Conservation (phyloP, 352 stramenopile species). For the Phytophthora capsici region DNA sequence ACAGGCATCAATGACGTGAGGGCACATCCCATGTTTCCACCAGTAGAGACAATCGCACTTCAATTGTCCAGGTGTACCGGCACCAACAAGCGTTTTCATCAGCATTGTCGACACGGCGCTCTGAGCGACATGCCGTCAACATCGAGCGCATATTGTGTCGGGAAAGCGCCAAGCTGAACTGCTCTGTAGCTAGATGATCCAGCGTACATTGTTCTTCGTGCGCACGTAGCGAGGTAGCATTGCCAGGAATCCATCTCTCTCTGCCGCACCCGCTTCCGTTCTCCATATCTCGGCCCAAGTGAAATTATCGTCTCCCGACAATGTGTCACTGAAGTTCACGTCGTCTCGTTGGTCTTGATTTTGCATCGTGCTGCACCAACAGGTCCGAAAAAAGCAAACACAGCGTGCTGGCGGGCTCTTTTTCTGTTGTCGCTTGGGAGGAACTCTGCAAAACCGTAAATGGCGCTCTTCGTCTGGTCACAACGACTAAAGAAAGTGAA, state of each 20-base stretch:
- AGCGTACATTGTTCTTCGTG: not conserved
- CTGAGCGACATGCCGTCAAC: not conserved
- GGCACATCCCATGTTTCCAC: no score
- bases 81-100: not conserved
- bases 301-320: not conserved
- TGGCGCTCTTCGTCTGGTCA: not conserved
- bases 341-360: not conserved
- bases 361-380: not conserved
- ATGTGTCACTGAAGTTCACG: not conserved
- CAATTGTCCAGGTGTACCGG: no score
- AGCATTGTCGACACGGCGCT: not conserved
- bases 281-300: slow-evolving; percentile 1
- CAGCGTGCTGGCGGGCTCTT: not conserved
- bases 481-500: no score
- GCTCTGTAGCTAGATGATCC: not conserved
- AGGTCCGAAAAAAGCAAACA: no score
- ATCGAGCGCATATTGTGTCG: slow-evolving; percentile 4
- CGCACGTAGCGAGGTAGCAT: no score
- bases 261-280: not conserved
- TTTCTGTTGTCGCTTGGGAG: not conserved
- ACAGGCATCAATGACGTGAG: no score
- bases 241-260: not conserved
- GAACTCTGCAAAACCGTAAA: not conserved
- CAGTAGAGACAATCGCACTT: no score
- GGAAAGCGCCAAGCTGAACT: not conserved